phyloP scores from a whole-genome alignment of 1,284 basidiomycete species.

The Peniophora sp. region DNA sequence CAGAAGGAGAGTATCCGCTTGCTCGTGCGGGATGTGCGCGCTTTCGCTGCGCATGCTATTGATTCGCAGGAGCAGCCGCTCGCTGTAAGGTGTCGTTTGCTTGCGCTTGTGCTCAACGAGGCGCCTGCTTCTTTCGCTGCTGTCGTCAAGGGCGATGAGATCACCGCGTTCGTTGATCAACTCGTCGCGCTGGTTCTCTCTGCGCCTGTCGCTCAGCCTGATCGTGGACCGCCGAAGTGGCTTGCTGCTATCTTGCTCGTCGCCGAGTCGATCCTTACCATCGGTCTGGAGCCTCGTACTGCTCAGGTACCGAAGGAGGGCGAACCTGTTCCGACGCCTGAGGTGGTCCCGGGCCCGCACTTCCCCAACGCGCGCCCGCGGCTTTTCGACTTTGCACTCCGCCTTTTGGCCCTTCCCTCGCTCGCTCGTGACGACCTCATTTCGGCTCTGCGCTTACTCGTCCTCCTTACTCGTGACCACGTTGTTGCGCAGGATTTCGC shows the following conservation, averaged over 20 bases:
- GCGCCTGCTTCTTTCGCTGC: slow-evolving; percentile 46
- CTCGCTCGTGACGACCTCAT: slow-evolving; percentile 75
- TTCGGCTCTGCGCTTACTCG: slow-evolving; percentile 72
- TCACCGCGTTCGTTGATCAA: slow-evolving; percentile 50
- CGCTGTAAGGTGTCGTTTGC: slow-evolving; percentile 74
- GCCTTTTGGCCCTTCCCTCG: slow-evolving; percentile 53
- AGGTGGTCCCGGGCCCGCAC: slow-evolving; percentile 49
- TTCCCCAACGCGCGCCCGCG: slow-evolving; percentile 54
- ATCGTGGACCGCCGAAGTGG: slow-evolving; percentile 71
- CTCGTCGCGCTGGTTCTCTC: slow-evolving; percentile 60
- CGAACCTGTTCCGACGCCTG: slow-evolving; percentile 46
- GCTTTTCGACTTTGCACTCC: slow-evolving; percentile 69
- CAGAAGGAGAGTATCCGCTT: slow-evolving; percentile 55
- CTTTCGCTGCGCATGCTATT: slow-evolving; percentile 57
- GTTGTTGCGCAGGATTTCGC: slow-evolving; percentile 54
- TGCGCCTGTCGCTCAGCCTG: slow-evolving; percentile 39
- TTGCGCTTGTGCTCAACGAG: slow-evolving; percentile 80
- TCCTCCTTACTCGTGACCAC: slow-evolving; percentile 73
- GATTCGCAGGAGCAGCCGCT: slow-evolving; percentile 68
- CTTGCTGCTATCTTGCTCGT: slow-evolving; percentile 76
- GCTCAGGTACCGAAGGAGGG: slow-evolving; percentile 62
- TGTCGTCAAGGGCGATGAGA: slow-evolving; percentile 33
- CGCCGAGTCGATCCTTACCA: slow-evolving; percentile 72
- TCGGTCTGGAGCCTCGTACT: slow-evolving; percentile 63
- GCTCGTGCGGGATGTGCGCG: slow-evolving; percentile 66